Evolutionary conservation across 306 rosid genomes (phyloP).

Genomic region (Abrus precatorius): DNA sequence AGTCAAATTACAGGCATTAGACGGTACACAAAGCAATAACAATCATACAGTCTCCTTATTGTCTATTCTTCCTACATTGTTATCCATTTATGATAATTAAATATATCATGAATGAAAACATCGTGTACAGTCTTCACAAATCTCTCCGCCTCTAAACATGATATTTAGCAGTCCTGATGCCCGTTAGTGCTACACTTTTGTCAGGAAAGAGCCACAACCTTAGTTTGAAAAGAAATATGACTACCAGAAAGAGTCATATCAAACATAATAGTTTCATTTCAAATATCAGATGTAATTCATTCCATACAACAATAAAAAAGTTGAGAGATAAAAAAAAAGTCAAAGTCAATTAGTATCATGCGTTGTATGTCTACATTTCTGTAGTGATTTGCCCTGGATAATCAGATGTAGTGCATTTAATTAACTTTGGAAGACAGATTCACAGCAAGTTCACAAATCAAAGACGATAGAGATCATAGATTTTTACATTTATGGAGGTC

Average conservation of each 20-base stretch:
- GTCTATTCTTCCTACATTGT: slow-evolving; percentile 1
- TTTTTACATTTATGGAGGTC: not conserved
- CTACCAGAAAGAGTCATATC: not conserved
- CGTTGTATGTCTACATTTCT: not conserved
- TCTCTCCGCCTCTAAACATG: not conserved
- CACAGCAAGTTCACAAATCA: slow-evolving; percentile 36
- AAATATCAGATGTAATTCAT: slow-evolving; percentile 22
- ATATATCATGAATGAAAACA: slow-evolving; percentile 21
- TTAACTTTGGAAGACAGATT: not conserved
- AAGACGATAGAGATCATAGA: slow-evolving; percentile 16
- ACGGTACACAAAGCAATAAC: slow-evolving; percentile 28
- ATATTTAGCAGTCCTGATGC: not conserved
- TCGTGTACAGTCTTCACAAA: not conserved
- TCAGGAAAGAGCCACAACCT: slow-evolving; percentile 16
- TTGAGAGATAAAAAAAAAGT: slow-evolving; percentile 12
- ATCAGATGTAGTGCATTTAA: not conserved
- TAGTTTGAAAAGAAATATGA: slow-evolving; percentile 8
- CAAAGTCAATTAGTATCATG: slow-evolving; percentile 24
- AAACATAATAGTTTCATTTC: not conserved
- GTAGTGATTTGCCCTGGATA: slow-evolving; percentile 26
- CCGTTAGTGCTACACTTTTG: slow-evolving; percentile 10
- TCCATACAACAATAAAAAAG: slow-evolving; percentile 27
- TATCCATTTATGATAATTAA: slow-evolving; percentile 14
- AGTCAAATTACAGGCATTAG: slow-evolving; percentile 50
- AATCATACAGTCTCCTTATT: slow-evolving; percentile 24